Percentiles rank a stretch among this genome's conserved stretches.
Conservation (phyloP, 2,329 filamentous ascomycete genomes). For the Diaporthe citriasiana region DNA sequence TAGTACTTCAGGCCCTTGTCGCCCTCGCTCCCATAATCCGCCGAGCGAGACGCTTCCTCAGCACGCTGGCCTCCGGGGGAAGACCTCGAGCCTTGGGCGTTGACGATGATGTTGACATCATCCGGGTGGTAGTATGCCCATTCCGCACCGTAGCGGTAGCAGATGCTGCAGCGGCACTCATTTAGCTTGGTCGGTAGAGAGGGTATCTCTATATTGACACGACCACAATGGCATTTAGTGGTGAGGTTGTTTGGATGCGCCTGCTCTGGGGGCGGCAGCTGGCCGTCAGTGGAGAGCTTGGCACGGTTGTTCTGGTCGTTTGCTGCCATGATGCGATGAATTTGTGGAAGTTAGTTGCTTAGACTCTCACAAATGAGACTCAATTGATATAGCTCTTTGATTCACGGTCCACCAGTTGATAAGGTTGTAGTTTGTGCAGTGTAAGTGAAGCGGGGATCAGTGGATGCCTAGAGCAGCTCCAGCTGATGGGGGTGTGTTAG, state of each 20-base stretch:
- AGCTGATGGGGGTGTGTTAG: neutral
- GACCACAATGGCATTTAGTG: conserved; percentile 37
- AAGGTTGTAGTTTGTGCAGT: neutral
- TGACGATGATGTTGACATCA: conserved; percentile 33
- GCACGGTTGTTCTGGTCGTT: neutral
- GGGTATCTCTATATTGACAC: conserved; percentile 37
- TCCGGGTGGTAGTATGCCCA: conserved; percentile 37
- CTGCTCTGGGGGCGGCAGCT: conserved; percentile 26
- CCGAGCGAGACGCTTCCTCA: neutral
- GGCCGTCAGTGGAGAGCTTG: neutral
- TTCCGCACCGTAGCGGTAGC: conserved; percentile 39
- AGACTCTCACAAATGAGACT: neutral
- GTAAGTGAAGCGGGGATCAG: neutral
- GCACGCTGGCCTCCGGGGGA: neutral
- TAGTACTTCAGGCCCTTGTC: conserved; percentile 8
- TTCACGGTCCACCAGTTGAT: too few species aligned
- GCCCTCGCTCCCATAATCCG: too few species aligned
- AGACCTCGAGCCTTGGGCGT: neutral
- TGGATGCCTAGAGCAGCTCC: neutral
- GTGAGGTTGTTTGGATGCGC: conserved; percentile 26
- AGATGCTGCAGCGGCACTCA: conserved; percentile 39
- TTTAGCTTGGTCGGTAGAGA: conserved; percentile 32
- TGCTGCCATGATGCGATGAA: neutral
- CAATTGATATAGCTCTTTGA: neutral
- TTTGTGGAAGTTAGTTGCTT: neutral